A percentile compares a stretch with the other conserved stretches of the same genome.
phyloP scores from a whole-genome alignment of 2,329 filamentous ascomycete genomes.

The Fusarium multiceps region DNA sequence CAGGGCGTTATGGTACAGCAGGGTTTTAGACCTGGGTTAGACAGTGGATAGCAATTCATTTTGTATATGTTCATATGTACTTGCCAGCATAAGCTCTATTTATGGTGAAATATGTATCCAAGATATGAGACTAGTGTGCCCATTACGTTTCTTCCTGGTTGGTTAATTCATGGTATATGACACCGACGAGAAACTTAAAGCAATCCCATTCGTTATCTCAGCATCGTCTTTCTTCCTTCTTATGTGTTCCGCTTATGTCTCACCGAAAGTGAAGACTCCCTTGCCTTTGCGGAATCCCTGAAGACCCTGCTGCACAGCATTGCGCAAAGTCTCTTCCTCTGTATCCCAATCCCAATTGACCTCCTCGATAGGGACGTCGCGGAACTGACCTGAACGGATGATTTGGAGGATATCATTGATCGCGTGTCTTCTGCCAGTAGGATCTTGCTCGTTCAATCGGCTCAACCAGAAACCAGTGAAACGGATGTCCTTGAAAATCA shows the following conservation, averaged over 20 bases:
- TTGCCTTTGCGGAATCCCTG: conserved; percentile 89
- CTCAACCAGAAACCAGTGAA: conserved; percentile 97
- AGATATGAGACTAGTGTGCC: not conserved
- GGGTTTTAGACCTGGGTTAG: not conserved
- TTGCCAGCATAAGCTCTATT: not conserved
- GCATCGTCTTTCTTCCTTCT: not conserved
- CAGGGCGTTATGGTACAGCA: not conserved
- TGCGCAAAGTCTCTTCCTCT: conserved; percentile 72
- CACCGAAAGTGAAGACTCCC: conserved; percentile 84
- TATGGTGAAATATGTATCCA: not conserved
- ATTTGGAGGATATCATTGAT: conserved; percentile 86
- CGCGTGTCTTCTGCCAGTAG: conserved; percentile 78
- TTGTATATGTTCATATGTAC: not conserved
- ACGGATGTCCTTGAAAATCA: conserved; percentile 93
- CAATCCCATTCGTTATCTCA: not conserved
- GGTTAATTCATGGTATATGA: not conserved
- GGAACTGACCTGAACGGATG: conserved; percentile 80
- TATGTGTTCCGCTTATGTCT: conserved; percentile 56
- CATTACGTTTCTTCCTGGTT: not conserved
- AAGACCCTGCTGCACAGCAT: conserved; percentile 84
- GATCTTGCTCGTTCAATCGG: conserved; percentile 83
- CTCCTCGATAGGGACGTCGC: conserved; percentile 83
- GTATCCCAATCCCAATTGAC: conserved; percentile 88
- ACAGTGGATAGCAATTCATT: not conserved
- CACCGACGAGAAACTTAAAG: not conserved